Evolutionary conservation across 1,284 basidiomycete genomes (phyloP), one percentile per base, ranked within the genome.

Genomic region (Crepidotus sp.): DNA sequence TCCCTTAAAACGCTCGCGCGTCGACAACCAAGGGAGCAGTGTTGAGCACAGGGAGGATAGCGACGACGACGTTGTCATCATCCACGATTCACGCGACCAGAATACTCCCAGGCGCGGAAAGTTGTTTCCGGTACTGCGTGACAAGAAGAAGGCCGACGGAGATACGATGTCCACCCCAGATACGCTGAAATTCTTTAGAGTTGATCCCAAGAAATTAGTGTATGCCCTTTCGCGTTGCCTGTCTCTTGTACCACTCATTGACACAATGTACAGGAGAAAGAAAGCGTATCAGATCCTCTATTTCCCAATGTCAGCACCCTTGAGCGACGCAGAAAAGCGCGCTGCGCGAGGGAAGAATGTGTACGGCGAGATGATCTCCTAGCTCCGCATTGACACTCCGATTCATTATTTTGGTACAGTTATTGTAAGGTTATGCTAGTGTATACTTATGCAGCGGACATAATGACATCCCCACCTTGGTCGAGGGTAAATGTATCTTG

Each of bases 201-300:
- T 83, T 19, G 69, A 69, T 31, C 47, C 65, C 6, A 65, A 61
- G 31, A 60, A 53, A 27, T 58, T 83, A 4, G 67, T 62, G 80
- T 80, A 48, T 51, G 77, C 69, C 10, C 13, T 1, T 26, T 15
- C 11, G 10, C 22, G 8, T 26, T 37, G 18, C 6, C 5, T n/a
- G 2, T 6, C 21, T 31, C 21, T 2, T 4, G 25, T 27, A 30
- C 26, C 17, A n/a, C 10, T 15, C 9, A 13, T 40, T 37, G 29
- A 50, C 58, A 63, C 13, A 49, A 62, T 34, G 48, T 31, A 57
- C 51, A 76, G 73, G 48, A 70, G 61, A 51, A 70, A 74, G 48
- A 61, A 73, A 48, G 66, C 74, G 26, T 83, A 80, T 54, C 83
- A 86, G 55, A 75, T 86, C 17, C 63, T 87, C 22, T 82, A 78